Base-by-base conservation (phyloP, 2,329 filamentous ascomycete genomes). In the Malbranchea zuffiana region DNA sequence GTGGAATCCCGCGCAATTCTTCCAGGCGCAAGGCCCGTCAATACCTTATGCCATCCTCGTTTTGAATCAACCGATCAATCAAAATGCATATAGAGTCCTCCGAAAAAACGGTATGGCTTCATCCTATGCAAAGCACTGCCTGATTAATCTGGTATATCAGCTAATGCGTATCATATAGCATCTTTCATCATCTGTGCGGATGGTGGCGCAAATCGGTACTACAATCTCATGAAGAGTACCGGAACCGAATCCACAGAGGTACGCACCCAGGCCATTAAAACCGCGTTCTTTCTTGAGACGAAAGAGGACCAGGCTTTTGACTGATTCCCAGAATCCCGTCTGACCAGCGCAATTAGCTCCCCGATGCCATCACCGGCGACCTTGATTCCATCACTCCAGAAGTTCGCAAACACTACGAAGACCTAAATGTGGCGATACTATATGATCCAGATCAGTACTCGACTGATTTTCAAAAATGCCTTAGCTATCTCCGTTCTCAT, bases 391-490 rank as follows among this genome's bases (percentile, higher is more conserved):
- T 96, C 12, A 63, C 63, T 2, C 65, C 74, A 6, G 61, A 73
- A 8, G 71, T 82, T 7, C 68, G 69, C 35, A 51, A 68, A n/a
- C 80, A 81, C 59, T 93, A 87, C 61, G 66, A 71, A 21, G 62
- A 66, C 15, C 67, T 70, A 35, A 57, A 67, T 18, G 71, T 84
- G 2, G 53, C 67, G 8, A 67, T 96, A 36, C 69, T 84, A 45
- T 65, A 76, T 48, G 77, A 88, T 45, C 56, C 68, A n/a, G 83
- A 92, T 54, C 84, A 96, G 59, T 74, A 92, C 49, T 81, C 79
- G 13, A 94, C 90, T 18, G 90, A 98, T 58, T 94, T 96, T 50
- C 78, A 74, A 49, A 98, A 98, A 65, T 83, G 77, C 50, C 72
- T 81, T 47, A 67, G 59, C 46, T 79, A 71, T 60, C 69, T 77